Conservation (phyloP, 108 stramenopile species). For the Nannochloropsis gaditana region DNA sequence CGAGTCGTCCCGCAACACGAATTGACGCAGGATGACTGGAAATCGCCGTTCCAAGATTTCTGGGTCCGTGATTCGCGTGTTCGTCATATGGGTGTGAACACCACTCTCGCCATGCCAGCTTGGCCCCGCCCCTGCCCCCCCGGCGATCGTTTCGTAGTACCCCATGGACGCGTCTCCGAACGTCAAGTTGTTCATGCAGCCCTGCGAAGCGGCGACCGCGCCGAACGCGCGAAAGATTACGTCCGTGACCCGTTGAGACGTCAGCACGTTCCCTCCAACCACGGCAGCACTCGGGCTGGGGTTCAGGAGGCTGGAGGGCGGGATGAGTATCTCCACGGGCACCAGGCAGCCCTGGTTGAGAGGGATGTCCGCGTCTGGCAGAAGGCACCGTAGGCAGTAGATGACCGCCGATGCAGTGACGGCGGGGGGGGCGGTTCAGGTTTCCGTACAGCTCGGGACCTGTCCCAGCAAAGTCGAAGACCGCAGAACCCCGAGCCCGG, state of each 20-base stretch:
- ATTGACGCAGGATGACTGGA: slow-evolving; percentile 77
- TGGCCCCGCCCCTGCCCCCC: slow-evolving; percentile 95
- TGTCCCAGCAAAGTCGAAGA: slow-evolving; percentile 96
- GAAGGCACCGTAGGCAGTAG: slow-evolving; percentile 86
- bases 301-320: slow-evolving; percentile 67
- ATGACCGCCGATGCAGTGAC: slow-evolving; percentile 96
- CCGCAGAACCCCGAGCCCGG: slow-evolving; percentile 63
- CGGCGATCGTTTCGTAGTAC: slow-evolving; percentile 95
- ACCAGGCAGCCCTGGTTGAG: slow-evolving; percentile 95
- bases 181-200: slow-evolving; percentile 99
- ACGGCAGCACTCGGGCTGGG: slow-evolving; percentile 88
- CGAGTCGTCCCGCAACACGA: slow-evolving; percentile 76
- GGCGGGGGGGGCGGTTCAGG: slow-evolving; percentile 93
- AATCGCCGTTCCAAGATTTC: slow-evolving; percentile 93
- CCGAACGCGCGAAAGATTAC: slow-evolving; percentile 91
- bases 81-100: slow-evolving; percentile 98
- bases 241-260: slow-evolving; percentile 93
- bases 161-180: slow-evolving; percentile 94
- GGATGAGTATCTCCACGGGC: slow-evolving; percentile 86
- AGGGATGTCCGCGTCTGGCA: slow-evolving; percentile 76
- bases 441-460: slow-evolving; percentile 90
- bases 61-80: slow-evolving; percentile 98
- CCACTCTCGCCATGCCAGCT: slow-evolving; percentile 89
- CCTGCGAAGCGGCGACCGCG: slow-evolving; percentile 96
- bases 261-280: slow-evolving; percentile 97